A percentile compares a stretch with the other conserved stretches of the same genome.
Evolutionary conservation across 1,284 basidiomycete genomes (phyloP).

Genomic region (Porogramme epimiltina): DNA sequence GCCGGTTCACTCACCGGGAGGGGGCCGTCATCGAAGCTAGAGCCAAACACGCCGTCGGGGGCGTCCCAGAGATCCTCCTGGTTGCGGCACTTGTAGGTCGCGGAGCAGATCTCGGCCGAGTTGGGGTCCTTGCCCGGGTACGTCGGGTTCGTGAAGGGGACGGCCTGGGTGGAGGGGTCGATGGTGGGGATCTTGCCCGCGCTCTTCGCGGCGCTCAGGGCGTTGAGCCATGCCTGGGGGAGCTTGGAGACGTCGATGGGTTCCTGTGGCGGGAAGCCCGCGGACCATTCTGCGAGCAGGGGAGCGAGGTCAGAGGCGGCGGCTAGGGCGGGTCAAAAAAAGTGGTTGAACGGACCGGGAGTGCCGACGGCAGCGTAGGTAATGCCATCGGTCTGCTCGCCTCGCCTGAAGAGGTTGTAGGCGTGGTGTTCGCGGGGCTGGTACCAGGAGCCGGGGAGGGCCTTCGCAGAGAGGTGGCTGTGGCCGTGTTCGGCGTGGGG

Average conservation of each 20-base stretch:
- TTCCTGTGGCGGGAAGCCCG: conserved; percentile 54
- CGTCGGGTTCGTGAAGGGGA: conserved; percentile 45
- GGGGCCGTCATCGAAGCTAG: conserved; percentile 84
- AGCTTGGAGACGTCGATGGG: conserved; percentile 39
- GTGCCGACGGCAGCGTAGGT: conserved; percentile 59
- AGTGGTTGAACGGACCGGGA: conserved; percentile 43
- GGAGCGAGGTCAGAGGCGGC: background rate
- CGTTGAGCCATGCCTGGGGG: conserved; percentile 68
- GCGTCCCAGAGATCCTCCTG: conserved; percentile 71
- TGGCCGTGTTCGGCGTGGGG: conserved; percentile 17
- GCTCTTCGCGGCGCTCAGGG: conserved; percentile 62
- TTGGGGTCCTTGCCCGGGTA: conserved; percentile 60
- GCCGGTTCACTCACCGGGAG: conserved; percentile 43
- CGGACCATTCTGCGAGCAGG: conserved; percentile 55
- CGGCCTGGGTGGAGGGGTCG: conserved; percentile 43
- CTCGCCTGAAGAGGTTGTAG: conserved; percentile 56
- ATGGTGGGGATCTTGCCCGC: conserved; percentile 76
- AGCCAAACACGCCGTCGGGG: conserved; percentile 57
- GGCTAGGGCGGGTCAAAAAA: background rate
- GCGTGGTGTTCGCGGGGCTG: conserved; percentile 57
- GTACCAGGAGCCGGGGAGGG: conserved; percentile 55
- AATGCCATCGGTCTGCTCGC: conserved; percentile 44
- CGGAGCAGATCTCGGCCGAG: conserved; percentile 60
- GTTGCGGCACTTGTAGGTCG: conserved; percentile 63
- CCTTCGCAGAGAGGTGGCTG: conserved; percentile 11